Evolutionary conservation across 2,329 filamentous ascomycete genomes (phyloP), one percentile per base, ranked within the genome.

Genomic region (Cryphonectria naterciae): DNA sequence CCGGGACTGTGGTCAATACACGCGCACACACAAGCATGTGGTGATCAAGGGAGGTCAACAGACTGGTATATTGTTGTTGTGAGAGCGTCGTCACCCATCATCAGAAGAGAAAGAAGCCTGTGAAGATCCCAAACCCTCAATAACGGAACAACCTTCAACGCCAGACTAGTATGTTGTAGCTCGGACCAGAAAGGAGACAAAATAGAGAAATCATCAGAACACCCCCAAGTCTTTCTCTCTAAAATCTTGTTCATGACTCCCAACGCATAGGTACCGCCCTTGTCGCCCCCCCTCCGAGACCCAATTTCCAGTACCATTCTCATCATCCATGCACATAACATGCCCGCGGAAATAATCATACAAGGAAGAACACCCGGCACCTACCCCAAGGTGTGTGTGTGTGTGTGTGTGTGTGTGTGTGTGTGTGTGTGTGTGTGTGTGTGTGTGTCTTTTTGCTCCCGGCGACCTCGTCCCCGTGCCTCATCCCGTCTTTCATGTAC

Each of bases 111-210:
- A 15, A 37, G 22, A 61, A 15, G 19, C 35, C 8, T 39, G 41
- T 28, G 56, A 49, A 32, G 32, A 35, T n/a, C 46, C 46, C 19
- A 65, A 43, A 35, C 19, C 61, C 10, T 37, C n/a, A 39, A 17
- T 69, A n/a, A 65, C 37, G 39, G 10, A 58, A 28, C 49, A 58
- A 56, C 61, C 67, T 58, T 19, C 32, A 65, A 69, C 67, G 67
- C 67, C 46, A 65, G 67, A 69, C 67, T 46, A 69, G 52, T 49
- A 65, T 69, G 67, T 35, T 69, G 61, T 69, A 65, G 32, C 46
- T 58, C 13, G 2, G 43, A 49, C 22, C 46, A 19, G 5, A n/a
- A 49, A 49, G n/a, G 10, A 49, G 46, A 49, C 1, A 10, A n/a
- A n/a, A 49, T 11, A 7, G 11, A 8, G n/a, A 58, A 65, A 37